Evolutionary conservation across 345 rosid genomes (phyloP).

Genomic region (Dipteronia sinensis): DNA sequence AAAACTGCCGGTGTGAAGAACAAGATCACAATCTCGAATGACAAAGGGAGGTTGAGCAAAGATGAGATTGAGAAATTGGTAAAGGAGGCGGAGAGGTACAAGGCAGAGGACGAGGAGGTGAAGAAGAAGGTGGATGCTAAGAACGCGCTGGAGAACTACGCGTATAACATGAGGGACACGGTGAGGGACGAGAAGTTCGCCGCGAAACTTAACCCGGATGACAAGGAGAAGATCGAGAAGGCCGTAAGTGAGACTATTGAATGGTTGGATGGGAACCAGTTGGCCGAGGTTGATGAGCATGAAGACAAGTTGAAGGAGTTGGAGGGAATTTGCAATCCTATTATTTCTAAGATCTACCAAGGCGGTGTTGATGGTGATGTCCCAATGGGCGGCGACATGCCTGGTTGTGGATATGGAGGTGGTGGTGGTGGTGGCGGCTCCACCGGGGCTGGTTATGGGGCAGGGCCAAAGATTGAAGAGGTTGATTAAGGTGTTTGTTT

Average conservation of each 20-base stretch:
- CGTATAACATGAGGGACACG: slow-evolving; percentile 49
- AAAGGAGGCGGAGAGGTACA: slow-evolving; percentile 49
- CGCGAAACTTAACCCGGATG: slow-evolving; percentile 29
- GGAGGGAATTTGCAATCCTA: slow-evolving; percentile 45
- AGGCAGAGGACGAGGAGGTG: slow-evolving; percentile 46
- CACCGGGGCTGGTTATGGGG: slow-evolving; percentile 24
- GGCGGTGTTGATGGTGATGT: slow-evolving; percentile 26
- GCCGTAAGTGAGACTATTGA: slow-evolving; percentile 40
- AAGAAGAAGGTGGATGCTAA: slow-evolving; percentile 52
- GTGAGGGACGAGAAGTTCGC: slow-evolving; percentile 43
- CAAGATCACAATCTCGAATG: slow-evolving; percentile 49
- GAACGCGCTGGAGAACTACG: slow-evolving; percentile 46
- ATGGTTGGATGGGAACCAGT: slow-evolving; percentile 47
- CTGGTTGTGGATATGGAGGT: slow-evolving; percentile 15
- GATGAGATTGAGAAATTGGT: slow-evolving; percentile 51
- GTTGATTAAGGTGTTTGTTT: slow-evolving; percentile 32
- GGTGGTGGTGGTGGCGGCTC: background rate
- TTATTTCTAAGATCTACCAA: slow-evolving; percentile 47
- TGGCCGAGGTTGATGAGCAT: slow-evolving; percentile 47
- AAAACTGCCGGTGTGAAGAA: slow-evolving; percentile 50
- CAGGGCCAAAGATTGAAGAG: slow-evolving; percentile 58
- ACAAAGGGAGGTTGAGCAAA: slow-evolving; percentile 47
- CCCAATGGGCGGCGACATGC: slow-evolving; percentile 15
- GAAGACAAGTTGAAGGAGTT: slow-evolving; percentile 48
- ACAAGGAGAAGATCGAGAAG: slow-evolving; percentile 41